A percentile compares a stretch with the other conserved stretches of the same genome.
phyloP scores from a whole-genome alignment of 495 filamentous ascomycete species.

The Physcia stellaris region DNA sequence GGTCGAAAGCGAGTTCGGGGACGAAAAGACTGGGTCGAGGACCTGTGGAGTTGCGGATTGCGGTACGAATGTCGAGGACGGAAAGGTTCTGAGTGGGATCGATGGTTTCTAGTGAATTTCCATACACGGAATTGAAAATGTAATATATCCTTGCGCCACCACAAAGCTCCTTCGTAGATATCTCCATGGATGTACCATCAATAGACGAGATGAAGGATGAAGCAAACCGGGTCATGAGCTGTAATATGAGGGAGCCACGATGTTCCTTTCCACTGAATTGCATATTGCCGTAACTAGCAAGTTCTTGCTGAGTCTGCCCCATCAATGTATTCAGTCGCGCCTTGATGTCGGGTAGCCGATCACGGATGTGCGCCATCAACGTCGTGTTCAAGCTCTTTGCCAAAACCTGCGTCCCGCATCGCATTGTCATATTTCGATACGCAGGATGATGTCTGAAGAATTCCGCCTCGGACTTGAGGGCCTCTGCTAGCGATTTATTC shows the following conservation, averaged over 20 bases:
- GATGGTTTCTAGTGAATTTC: conserved; percentile 89
- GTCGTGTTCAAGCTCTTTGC: conserved; percentile 92
- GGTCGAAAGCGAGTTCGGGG: conserved; percentile 91
- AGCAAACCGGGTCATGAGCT: conserved; percentile 96
- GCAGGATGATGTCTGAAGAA: conserved; percentile 97
- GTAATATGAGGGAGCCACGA: conserved; percentile 82
- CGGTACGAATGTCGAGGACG: conserved; percentile 92
- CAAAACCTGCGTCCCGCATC: conserved; percentile 89
- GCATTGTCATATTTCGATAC: conserved; percentile 87
- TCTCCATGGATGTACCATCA: conserved; percentile 94
- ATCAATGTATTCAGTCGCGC: conserved; percentile 93
- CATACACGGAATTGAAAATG: conserved; percentile 99
- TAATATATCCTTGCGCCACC: conserved; percentile 97
- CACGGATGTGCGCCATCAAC: conserved; percentile 91
- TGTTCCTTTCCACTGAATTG: conserved; percentile 98
- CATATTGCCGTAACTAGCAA: conserved; percentile 96
- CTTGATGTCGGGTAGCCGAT: conserved; percentile 94
- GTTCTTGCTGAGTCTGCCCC: conserved; percentile 97
- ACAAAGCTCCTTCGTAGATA: conserved; percentile 96
- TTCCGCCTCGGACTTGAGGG: conserved; percentile 77
- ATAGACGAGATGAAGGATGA: conserved; percentile 98
- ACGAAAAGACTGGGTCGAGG: conserved; percentile 93
- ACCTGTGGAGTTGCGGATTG: conserved; percentile 95
- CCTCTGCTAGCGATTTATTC: conserved; percentile 80
- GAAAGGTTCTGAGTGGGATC: conserved; percentile 92